Base-by-base conservation (phyloP, 23 red algal species). In the Gracilaria gracilis region DNA sequence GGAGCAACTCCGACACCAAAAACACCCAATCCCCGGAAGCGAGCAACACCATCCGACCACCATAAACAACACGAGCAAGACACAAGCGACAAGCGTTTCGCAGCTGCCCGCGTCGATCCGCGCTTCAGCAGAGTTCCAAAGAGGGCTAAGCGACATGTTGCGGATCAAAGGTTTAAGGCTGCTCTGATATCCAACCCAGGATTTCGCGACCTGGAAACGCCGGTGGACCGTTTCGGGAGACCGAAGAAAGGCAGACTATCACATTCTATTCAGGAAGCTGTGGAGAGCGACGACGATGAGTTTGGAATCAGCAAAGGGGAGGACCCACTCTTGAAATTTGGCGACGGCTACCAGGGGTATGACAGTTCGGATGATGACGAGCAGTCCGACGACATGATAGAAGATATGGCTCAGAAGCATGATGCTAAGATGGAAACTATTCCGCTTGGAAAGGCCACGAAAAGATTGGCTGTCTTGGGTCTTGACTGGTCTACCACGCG, bases 401-500 rank as follows among this genome's bases (percentile, higher is more conserved):
- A 80, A 6, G 35, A n/a, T 4, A 35, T 7, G 37, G 36, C 37
- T 42, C 35, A 51, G 33, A 34, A 50, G 17, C 27, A 28, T 29
- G 83, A 57, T 28, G 64, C 34, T 5, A 24, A 65, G 39, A 35
- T 25, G 75, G 92, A 98, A 77, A 24, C 21, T 39, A 89, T 99
- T 54, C 91, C 93, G 24, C 36, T 61, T 1, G 97, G 97, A 67
- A 54, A 86, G 58, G 93, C 90, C 19, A 99, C 97, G 15, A 69
- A 74, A 42, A 59, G 97, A 54, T 29, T 99, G 23, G 97, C 97
- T 0, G 74, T 99, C 15, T 33, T 96, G 74, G 91, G 93, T 19
- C 53, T 99, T 17, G 95, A 99, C 79, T 99, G 97, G 97, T 82
- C 95, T 19, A 80, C 64, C 29, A 85, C 95, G 8, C 35, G 86